Base-by-base conservation (phyloP, 2,329 filamentous ascomycete genomes). In the Aspergillus ochraceus region DNA sequence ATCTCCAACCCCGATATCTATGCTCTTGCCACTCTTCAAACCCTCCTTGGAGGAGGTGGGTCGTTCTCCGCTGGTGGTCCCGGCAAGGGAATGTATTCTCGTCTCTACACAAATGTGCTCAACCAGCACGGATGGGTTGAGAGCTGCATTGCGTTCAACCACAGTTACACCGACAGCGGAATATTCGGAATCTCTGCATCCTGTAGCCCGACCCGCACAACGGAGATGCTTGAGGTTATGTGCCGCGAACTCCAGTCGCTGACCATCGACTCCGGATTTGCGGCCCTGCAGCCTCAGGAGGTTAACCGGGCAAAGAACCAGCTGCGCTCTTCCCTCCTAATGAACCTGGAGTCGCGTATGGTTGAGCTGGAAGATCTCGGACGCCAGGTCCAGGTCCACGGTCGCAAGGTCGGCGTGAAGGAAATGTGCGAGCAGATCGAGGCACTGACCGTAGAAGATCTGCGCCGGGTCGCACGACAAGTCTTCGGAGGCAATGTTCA, bases 71-170 rank as follows among this genome's bases (percentile, higher is more conserved):
- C 95, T 56, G 95, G 95, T 69, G 95, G 95, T 0, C 95, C 95
- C 4, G 95, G 95, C 55, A 99, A 99, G 81, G 95, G 95, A 75
- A 99, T 99, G 95, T 98, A 98, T 83, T 96, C 91, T 42, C 90
- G 95, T 12, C 86, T 99, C 9, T 99, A 97, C 83, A 98, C 93
- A 64, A 97, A 97, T 74, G 94, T 98, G 0, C 86, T 99, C 54
- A 99, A 99, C 81, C 93, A 98, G 79, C 89, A 97, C 79, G 92
- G 90, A 68, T 99, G 94, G 94, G 92, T 99, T 26, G 95, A 99
- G 79, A 93, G 88, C 61, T 98, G 95, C 79, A 84, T 96, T 54
- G 90, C 94, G 30, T 98, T 98, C 82, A 98, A 98, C 83, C 93
- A 98, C 82, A 91, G 90, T 51, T 99, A 99, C 83, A 95, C 91